Evolutionary conservation across 495 filamentous ascomycete genomes (phyloP).

Genomic region (Podospora pseudoanserina): DNA sequence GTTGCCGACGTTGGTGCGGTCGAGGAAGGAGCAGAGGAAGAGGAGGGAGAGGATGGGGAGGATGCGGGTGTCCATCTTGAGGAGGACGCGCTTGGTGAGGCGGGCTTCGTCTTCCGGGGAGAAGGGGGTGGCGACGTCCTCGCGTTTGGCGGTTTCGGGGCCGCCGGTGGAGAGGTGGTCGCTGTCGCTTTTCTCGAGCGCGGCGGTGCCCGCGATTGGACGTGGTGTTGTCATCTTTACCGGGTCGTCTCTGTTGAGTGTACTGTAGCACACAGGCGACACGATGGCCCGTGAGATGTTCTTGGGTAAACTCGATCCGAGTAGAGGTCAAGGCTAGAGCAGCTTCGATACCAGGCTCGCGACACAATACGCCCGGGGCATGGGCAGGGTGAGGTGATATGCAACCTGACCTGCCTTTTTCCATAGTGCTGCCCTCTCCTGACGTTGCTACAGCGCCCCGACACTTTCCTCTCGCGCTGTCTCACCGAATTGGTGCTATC

Average conservation of each 20-base stretch:
- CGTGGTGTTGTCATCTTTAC: background rate
- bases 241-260: background rate
- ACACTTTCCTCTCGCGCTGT: background rate
- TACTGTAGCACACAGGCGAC: background rate
- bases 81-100: conserved; percentile 2
- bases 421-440: background rate
- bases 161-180: background rate
- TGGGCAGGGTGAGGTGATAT: background rate
- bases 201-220: background rate
- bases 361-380: background rate
- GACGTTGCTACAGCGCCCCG: background rate
- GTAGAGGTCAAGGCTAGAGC: too few relatives aligned
- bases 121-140: background rate
- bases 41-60: conserved; percentile 48
- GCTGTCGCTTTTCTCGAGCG: background rate
- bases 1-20: conserved; percentile 79
- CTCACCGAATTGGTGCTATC: background rate
- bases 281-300: too few relatives aligned
- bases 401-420: background rate
- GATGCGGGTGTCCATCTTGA: conserved; percentile 24
- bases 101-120: conserved; percentile 2
- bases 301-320: background rate
- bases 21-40: conserved; percentile 63
- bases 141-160: background rate
- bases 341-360: too few relatives aligned